phyloP scores from a whole-genome alignment of 2,329 filamentous ascomycete species.

The Ampelomyces quisqualis region DNA sequence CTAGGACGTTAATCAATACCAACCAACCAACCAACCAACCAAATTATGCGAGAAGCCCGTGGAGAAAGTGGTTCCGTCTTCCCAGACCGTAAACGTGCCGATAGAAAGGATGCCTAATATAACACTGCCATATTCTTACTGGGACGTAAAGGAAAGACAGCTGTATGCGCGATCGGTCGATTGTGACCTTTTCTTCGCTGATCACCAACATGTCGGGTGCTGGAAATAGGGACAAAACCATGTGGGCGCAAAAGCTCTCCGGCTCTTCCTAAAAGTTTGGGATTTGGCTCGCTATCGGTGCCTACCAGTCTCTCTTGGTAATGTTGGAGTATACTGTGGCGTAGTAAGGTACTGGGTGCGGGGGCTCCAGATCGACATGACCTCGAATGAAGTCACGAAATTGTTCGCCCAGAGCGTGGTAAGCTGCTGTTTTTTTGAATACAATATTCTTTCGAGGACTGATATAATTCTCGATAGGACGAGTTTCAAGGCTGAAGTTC shows the following conservation, averaged over 20 bases:
- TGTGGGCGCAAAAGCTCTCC: slow-evolving; percentile 36
- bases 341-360: slow-evolving; percentile 30
- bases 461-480: slow-evolving; percentile 27
- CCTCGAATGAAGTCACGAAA: slow-evolving; percentile 37
- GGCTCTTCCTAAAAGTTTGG: slow-evolving; percentile 25
- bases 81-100: slow-evolving; percentile 31
- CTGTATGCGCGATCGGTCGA: slow-evolving; percentile 26
- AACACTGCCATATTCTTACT: slow-evolving; percentile 37
- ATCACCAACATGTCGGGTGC: slow-evolving; percentile 37
- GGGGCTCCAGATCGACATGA: slow-evolving; percentile 32
- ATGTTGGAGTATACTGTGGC: slow-evolving; percentile 36
- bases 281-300: slow-evolving; percentile 27
- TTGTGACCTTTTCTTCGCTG: slow-evolving; percentile 10
- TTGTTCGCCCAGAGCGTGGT: slow-evolving; percentile 37
- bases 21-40: too few species aligned
- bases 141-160: slow-evolving; percentile 38
- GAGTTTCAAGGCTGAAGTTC: slow-evolving; percentile 35
- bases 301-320: slow-evolving; percentile 48
- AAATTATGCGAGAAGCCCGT: slow-evolving; percentile 39
- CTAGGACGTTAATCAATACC: too few species aligned
- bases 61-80: slow-evolving; percentile 41
- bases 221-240: slow-evolving; percentile 40
- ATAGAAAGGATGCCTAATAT: slow-evolving; percentile 33
- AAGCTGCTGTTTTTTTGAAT: slow-evolving; percentile 40
- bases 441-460: slow-evolving; percentile 24